phyloP scores from a whole-genome alignment of 768 basidiomycete genomes.

The Coprinopsis strossmayeri region DNA sequence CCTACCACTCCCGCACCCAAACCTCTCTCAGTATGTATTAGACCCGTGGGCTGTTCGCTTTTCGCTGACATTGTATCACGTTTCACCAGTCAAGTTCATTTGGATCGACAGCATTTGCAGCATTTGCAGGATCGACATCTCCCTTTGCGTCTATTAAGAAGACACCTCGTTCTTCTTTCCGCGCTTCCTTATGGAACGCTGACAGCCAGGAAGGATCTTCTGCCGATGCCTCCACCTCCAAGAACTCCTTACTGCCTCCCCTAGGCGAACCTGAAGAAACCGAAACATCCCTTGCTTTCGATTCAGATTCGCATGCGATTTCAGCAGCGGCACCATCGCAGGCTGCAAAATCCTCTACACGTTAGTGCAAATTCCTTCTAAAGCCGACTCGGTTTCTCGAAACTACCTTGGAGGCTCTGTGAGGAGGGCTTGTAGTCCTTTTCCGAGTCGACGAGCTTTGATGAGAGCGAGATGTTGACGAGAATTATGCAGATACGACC shows the following conservation, averaged over 20 bases:
- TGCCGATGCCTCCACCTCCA: not conserved
- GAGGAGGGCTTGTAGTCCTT: too few relatives aligned
- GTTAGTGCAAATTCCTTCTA: too few relatives aligned
- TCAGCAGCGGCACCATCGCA: conserved; percentile 18
- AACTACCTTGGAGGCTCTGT: too few relatives aligned
- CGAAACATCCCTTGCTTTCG: not conserved
- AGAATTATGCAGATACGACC: conserved; percentile 37
- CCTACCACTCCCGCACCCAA: not conserved
- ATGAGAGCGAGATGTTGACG: too few relatives aligned
- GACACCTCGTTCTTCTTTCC: not conserved
- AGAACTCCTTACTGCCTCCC: not conserved
- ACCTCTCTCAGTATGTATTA: not conserved
- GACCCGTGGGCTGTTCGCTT: too few relatives aligned
- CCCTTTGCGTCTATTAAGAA: conserved; percentile 22
- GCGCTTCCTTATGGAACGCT: not conserved
- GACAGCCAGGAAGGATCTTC: not conserved
- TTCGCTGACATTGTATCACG: conserved; percentile 1
- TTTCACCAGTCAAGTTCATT: conserved; percentile 3
- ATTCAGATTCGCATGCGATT: conserved; percentile 17
- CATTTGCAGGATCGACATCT: conserved; percentile 27
- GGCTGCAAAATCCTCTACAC: conserved; percentile 15
- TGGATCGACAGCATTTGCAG: conserved; percentile 22
- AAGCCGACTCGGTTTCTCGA: too few relatives aligned
- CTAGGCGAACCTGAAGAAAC: not conserved
- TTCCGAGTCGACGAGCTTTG: too few relatives aligned